These are phyloP conservation scores for Trichoderma oligosporum DNA, from an alignment of 2,329 filamentous ascomycete genomes.

Conservation along the genomic window DNA sequence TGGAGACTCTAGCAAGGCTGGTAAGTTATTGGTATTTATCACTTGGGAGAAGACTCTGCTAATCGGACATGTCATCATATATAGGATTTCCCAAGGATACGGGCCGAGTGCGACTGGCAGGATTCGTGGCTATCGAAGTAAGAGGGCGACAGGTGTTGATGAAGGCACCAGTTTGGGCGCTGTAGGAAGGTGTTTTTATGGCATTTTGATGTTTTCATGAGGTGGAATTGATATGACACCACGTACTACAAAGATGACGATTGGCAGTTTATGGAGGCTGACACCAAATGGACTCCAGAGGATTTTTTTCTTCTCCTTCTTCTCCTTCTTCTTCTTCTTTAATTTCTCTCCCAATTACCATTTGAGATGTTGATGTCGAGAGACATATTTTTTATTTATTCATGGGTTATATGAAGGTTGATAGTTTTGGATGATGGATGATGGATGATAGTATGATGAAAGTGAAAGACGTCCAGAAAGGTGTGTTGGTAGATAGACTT, in stretches of 20 bases:
- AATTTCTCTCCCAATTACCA: neutral
- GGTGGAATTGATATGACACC: neutral
- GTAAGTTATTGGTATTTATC: constrained; percentile 37
- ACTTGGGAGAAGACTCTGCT: no score
- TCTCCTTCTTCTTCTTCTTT: neutral
- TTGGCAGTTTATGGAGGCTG: neutral
- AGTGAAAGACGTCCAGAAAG: neutral
- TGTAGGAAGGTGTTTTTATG: constrained; percentile 36
- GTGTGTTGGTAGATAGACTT: constrained; percentile 1
- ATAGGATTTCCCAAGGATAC: constrained; percentile 44
- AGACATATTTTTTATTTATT: neutral
- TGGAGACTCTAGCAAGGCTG: constrained; percentile 45
- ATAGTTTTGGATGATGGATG: neutral
- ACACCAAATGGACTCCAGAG: neutral
- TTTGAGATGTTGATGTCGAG: neutral
- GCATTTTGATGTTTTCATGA: no score
- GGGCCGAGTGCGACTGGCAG: constrained; percentile 66
- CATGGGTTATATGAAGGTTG: neutral
- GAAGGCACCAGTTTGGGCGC: constrained; percentile 70
- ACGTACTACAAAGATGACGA: neutral
- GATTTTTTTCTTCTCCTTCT: neutral
- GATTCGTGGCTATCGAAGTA: constrained; percentile 72
- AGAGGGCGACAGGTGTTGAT: constrained; percentile 69
- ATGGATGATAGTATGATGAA: neutral
- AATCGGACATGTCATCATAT: constrained; percentile 30